Percentiles rank a stretch among this genome's conserved stretches.
These are phyloP conservation scores for Gossypium schwendimanii DNA, from an alignment of 441 rosid species.

Conservation along the genomic window DNA sequence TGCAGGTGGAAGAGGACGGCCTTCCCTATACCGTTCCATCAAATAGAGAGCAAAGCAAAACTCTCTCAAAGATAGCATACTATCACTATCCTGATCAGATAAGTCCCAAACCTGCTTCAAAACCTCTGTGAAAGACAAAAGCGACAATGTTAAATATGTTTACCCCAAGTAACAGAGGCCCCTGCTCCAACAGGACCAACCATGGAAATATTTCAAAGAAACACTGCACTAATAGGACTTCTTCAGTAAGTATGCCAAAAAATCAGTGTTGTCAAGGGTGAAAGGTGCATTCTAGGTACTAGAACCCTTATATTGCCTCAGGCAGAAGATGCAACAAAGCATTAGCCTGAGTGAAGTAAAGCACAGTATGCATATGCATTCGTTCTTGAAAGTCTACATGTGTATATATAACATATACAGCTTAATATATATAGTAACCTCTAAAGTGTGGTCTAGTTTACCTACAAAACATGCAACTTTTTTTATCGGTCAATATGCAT, in stretches of 20 bases:
- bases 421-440: too few species aligned
- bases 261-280: too few species aligned
- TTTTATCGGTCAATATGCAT: too few species aligned
- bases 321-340: too few species aligned
- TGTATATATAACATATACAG: too few species aligned
- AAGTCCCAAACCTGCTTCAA: conserved; percentile 93
- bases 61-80: conserved; percentile 95
- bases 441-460: too few species aligned
- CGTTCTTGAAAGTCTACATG: too few species aligned
- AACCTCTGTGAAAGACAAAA: conserved; percentile 52
- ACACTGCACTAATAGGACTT: not conserved
- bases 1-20: conserved; percentile 68
- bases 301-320: too few species aligned
- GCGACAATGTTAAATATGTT: conserved; percentile 18
- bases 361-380: too few species aligned
- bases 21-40: conserved; percentile 94
- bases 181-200: not conserved
- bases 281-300: too few species aligned
- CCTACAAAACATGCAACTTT: too few species aligned
- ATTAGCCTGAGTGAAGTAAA: too few species aligned
- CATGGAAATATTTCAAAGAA: not conserved
- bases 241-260: not conserved
- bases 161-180: conserved; percentile 5
- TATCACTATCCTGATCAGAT: conserved; percentile 91
- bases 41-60: conserved; percentile 89